Evolutionary conservation across 2,329 filamentous ascomycete species (phyloP), one percentile per base, ranked within the genome.

Genomic region (Xylaria sp.): DNA sequence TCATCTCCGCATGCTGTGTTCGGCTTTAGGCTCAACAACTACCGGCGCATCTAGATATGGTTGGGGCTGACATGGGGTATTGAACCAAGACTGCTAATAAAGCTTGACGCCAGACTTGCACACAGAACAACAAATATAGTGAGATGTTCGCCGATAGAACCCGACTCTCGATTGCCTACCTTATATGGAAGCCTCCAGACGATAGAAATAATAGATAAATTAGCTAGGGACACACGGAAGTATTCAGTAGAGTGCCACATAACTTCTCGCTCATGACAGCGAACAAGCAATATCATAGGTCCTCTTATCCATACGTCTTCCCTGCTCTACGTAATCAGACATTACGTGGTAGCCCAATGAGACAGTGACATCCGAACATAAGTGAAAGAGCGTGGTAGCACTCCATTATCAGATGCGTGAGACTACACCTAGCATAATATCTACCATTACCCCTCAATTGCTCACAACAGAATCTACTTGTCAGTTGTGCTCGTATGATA

Each of bases 1-100:
- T 37, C 56, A 45, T 55, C 45, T 60, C 60, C 56, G 38, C 61
- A 55, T 38, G 33, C 38, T 45, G 35, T 17, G 33, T 15, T 56
- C 43, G 55, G 60, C 35, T 38, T 19, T 50, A 54, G 19, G 37
- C 38, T 57, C 25, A 61, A 38, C 37, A 23, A 15, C 49, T 50
- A n/a, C 31, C 47, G 15, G 8, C 49, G 35, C 25, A 14, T 23
- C 21, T 45, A 7, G 8, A 37, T 6, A 37, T 37, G 12, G 31
- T 55, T 33, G 54, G 49, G 28, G 61, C 14, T 46, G 11, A 46
- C 25, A 11, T 31, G 19, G 9, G 38, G 19, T 7, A 33, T n/a
- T 17, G 7, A 35, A 35, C n/a, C n/a, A 11, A 7, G 15, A 37
- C 19, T n/a, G 11, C 43, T 2, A 43, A 45, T 40, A 3, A 4